Percentiles rank a stretch among this genome's conserved stretches.
Conservation (phyloP, 2,329 filamentous ascomycete genomes). For the Xylaria sp. region DNA sequence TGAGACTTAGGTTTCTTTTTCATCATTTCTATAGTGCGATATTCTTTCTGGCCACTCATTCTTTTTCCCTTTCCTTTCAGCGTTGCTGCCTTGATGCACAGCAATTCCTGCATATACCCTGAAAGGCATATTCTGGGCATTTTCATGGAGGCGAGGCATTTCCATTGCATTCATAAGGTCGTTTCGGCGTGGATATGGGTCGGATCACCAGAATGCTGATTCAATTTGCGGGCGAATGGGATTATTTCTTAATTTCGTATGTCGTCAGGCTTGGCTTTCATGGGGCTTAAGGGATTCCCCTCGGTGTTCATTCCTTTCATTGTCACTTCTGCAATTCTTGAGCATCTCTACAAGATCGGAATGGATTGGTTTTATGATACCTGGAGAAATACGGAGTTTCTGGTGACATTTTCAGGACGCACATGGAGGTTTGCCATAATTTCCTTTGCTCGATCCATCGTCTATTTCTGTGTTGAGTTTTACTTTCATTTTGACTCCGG, state of each 20-base stretch:
- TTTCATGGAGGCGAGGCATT: slow-evolving; percentile 36
- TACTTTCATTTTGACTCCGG: slow-evolving; percentile 11
- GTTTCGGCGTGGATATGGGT: slow-evolving; percentile 36
- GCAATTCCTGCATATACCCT: slow-evolving; percentile 31
- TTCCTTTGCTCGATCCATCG: slow-evolving; percentile 13
- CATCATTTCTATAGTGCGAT: not conserved
- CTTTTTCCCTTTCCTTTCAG: slow-evolving; percentile 32
- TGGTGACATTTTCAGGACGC: slow-evolving; percentile 27
- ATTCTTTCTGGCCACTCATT: slow-evolving; percentile 10
- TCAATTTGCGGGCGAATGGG: slow-evolving; percentile 19
- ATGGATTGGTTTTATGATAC: slow-evolving; percentile 45
- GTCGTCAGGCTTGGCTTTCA: slow-evolving; percentile 11
- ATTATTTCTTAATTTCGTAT: slow-evolving; percentile 20
- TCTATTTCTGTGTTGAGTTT: not conserved
- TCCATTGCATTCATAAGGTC: slow-evolving; percentile 39
- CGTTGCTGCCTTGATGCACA: slow-evolving; percentile 29
- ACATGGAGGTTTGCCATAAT: slow-evolving; percentile 28
- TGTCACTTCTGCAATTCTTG: slow-evolving; percentile 22
- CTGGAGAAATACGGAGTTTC: slow-evolving; percentile 44
- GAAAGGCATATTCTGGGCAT: slow-evolving; percentile 32
- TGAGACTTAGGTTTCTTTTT: slow-evolving; percentile 26
- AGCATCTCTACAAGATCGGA: slow-evolving; percentile 35
- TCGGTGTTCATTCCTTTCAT: slow-evolving; percentile 25
- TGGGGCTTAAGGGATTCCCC: slow-evolving; percentile 14
- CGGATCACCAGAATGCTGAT: slow-evolving; percentile 33